Evolutionary conservation across 2,329 filamentous ascomycete species (phyloP).

Genomic region (Sporothrix mexicana): DNA sequence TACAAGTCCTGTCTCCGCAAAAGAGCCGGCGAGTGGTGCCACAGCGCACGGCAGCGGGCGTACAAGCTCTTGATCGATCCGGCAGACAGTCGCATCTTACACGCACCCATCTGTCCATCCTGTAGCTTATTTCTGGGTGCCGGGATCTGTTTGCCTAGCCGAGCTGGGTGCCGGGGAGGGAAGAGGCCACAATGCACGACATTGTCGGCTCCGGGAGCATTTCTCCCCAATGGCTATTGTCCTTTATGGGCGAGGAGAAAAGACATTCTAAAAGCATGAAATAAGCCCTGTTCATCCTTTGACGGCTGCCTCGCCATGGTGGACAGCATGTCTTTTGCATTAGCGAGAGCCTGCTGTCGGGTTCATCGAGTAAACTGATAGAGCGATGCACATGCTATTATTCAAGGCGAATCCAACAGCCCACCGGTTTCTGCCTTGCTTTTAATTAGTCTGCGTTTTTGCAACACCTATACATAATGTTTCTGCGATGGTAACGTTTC

Average conservation of each 20-base stretch:
- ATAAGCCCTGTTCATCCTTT: neutral
- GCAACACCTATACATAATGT: neutral
- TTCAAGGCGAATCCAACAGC: neutral
- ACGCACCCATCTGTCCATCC: slow-evolving; percentile 10
- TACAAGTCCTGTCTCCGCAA: slow-evolving; percentile 13
- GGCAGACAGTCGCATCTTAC: slow-evolving; percentile 28
- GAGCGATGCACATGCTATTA: neutral
- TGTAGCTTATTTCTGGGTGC: slow-evolving; percentile 1
- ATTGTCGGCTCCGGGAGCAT: neutral
- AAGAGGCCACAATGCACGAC: slow-evolving; percentile 10
- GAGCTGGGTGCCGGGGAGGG: neutral
- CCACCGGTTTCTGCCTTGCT: neutral
- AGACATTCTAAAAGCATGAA: too few species aligned
- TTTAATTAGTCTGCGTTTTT: neutral
- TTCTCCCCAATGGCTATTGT: neutral
- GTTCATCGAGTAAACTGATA: neutral
- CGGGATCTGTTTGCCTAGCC: slow-evolving; percentile 9
- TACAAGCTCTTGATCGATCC: slow-evolving; percentile 31
- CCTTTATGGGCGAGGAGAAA: neutral
- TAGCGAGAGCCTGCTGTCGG: neutral
- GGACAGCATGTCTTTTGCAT: slow-evolving; percentile 8
- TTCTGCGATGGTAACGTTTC: slow-evolving; percentile 28
- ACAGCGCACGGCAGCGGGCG: slow-evolving; percentile 31
- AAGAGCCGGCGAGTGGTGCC: slow-evolving; percentile 28
- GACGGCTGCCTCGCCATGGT: neutral